phyloP scores from a whole-genome alignment of 495 filamentous ascomycete species.

The Umbilicaria muhlenbergii region DNA sequence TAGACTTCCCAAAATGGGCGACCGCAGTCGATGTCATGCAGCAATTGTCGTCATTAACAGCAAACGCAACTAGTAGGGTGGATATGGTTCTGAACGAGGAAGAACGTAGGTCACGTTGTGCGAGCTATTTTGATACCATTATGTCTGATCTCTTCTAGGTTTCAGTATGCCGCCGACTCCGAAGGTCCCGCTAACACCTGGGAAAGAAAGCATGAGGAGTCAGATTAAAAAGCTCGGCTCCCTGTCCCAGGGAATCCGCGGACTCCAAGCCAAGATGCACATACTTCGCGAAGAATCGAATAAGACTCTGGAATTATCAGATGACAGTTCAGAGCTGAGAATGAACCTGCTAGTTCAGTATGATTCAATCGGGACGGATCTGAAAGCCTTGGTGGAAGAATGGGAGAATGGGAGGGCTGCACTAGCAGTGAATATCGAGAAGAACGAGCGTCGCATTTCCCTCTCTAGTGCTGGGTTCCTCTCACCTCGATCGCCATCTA shows the following conservation, averaged over 20 bases:
- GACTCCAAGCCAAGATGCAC: slow-evolving; percentile 89
- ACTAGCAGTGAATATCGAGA: slow-evolving; percentile 56
- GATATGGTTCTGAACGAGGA: slow-evolving; percentile 62
- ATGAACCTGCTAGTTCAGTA: slow-evolving; percentile 72
- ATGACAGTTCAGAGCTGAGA: slow-evolving; percentile 51
- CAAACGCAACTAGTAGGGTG: slow-evolving; percentile 37
- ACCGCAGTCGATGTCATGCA: slow-evolving; percentile 62
- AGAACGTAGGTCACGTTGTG: slow-evolving; percentile 44
- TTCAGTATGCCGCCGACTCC: slow-evolving; percentile 45
- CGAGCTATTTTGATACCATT: slow-evolving; percentile 5
- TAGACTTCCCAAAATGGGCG: slow-evolving; percentile 68
- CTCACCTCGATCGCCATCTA: slow-evolving; percentile 63
- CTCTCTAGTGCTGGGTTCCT: slow-evolving; percentile 47
- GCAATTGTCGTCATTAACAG: slow-evolving; percentile 39
- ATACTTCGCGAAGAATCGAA: slow-evolving; percentile 82
- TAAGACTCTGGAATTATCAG: slow-evolving; percentile 53
- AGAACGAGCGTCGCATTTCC: slow-evolving; percentile 51
- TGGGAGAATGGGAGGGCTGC: slow-evolving; percentile 80
- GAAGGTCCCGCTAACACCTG: slow-evolving; percentile 53
- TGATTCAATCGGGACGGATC: slow-evolving; percentile 81
- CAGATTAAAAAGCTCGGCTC: slow-evolving; percentile 76
- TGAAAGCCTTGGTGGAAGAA: slow-evolving; percentile 67
- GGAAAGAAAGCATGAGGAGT: slow-evolving; percentile 62
- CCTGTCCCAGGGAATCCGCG: slow-evolving; percentile 78
- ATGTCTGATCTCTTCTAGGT: slow-evolving; percentile 20